phyloP scores from a whole-genome alignment of 1,284 basidiomycete genomes.

The Fomitopsis pinicola region DNA sequence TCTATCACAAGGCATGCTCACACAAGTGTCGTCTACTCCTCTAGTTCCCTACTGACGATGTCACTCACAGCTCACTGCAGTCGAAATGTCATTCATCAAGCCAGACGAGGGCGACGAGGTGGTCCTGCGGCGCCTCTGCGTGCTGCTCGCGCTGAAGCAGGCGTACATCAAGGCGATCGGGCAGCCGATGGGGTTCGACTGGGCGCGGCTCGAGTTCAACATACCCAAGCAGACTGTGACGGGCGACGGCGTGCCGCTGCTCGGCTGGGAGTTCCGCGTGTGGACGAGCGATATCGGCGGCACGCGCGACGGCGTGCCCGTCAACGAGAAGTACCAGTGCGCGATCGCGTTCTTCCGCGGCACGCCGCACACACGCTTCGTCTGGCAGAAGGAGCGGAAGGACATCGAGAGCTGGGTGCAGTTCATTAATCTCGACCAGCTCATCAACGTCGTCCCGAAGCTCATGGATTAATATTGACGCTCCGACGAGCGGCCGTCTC shows the following conservation, averaged over 20 bases:
- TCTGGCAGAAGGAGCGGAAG: constrained; percentile 64
- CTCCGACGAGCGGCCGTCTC: no score
- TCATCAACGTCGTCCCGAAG: constrained; percentile 72
- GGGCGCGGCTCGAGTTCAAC: constrained; percentile 74
- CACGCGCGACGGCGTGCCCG: constrained; percentile 44
- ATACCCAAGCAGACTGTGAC: constrained; percentile 54
- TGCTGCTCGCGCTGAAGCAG: constrained; percentile 70
- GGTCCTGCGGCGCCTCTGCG: constrained; percentile 66
- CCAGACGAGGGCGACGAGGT: constrained; percentile 53
- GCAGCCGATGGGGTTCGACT: constrained; percentile 75
- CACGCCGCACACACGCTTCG: constrained; percentile 54
- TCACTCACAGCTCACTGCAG: constrained; percentile 48
- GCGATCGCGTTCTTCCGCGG: constrained; percentile 72
- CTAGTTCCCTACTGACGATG: not conserved
- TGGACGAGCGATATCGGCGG: constrained; percentile 71
- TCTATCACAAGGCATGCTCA: constrained; percentile 62
- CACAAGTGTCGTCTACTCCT: not conserved
- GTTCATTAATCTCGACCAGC: constrained; percentile 76
- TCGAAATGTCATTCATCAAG: constrained; percentile 52
- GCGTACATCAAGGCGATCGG: constrained; percentile 80
- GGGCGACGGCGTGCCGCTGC: constrained; percentile 61
- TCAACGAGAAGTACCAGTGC: constrained; percentile 69
- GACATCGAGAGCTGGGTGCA: constrained; percentile 74
- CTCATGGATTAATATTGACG: constrained; percentile 44
- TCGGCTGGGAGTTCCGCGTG: constrained; percentile 80